Conservation (phyloP, 768 basidiomycete genomes). For the Basidioascus undulatus region DNA sequence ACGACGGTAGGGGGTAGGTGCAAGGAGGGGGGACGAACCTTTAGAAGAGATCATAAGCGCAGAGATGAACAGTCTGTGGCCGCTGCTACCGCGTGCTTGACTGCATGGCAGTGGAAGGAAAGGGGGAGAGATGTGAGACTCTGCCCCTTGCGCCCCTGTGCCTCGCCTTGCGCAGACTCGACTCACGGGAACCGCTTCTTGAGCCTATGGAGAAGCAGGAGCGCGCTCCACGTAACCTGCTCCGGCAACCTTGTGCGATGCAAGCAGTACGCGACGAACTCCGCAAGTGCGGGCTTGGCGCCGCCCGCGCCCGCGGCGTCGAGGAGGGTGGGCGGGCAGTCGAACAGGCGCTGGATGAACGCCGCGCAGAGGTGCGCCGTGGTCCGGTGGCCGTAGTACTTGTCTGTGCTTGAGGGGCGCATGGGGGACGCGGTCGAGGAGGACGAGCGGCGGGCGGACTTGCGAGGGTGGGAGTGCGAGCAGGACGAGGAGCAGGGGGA, state of each 20-base stretch:
- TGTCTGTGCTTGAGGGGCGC: slow-evolving; percentile 10
- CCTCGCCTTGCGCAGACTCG: too few species aligned
- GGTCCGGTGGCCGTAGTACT: slow-evolving; percentile 47
- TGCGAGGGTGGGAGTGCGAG: neutral
- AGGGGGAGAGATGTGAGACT: too few species aligned
- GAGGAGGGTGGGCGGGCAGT: slow-evolving; percentile 26
- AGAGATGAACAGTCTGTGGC: slow-evolving; percentile 63
- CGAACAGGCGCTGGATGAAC: slow-evolving; percentile 65
- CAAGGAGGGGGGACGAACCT: neutral
- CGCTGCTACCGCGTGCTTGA: slow-evolving; percentile 63
- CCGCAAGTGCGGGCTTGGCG: slow-evolving; percentile 36
- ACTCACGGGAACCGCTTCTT: slow-evolving; percentile 74
- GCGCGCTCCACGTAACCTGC: slow-evolving; percentile 38
- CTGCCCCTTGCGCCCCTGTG: too few species aligned
- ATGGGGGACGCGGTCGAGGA: neutral
- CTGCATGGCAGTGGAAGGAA: too few species aligned
- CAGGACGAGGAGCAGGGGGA: neutral
- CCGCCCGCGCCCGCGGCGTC: slow-evolving; percentile 20
- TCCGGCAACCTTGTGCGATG: slow-evolving; percentile 48
- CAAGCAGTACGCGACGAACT: slow-evolving; percentile 61
- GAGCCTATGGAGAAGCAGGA: slow-evolving; percentile 47
- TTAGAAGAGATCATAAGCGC: slow-evolving; percentile 79
- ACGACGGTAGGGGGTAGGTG: neutral
- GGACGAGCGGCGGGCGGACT: neutral
- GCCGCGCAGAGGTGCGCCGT: slow-evolving; percentile 43